A percentile compares a stretch with the other conserved stretches of the same genome.
Evolutionary conservation across 495 filamentous ascomycete genomes (phyloP).

Genomic region (Choiromyces venosus): DNA sequence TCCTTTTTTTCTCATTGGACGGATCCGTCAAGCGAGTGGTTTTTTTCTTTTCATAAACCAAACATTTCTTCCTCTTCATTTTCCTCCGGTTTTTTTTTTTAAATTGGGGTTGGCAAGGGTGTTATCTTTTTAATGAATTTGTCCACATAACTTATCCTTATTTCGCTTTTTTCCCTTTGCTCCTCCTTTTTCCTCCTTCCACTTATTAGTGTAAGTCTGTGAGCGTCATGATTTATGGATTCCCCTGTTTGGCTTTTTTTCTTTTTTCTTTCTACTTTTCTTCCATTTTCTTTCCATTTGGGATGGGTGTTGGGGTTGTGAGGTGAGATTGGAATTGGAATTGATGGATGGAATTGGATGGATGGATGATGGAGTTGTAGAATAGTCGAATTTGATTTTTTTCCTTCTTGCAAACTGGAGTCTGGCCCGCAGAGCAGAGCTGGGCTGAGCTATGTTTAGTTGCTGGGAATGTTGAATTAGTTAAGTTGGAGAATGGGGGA

Average conservation of each 20-base stretch:
- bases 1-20: conserved; percentile 20
- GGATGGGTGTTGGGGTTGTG: background rate
- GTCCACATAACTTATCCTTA: conserved; percentile 13
- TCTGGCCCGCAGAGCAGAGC: background rate
- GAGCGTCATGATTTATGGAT: conserved; percentile 12
- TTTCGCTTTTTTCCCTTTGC: conserved; percentile 11
- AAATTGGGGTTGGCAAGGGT: conserved; percentile 9
- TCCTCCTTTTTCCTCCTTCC: background rate
- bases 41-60: conserved; percentile 10
- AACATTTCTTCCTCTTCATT: conserved; percentile 3
- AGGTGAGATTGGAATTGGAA: background rate
- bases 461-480: background rate
- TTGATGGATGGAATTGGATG: background rate
- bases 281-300: background rate
- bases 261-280: conserved; percentile 15
- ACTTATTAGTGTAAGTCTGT: background rate
- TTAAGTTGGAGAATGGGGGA: background rate
- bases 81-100: conserved; percentile 2
- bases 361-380: background rate
- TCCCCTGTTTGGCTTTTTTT: conserved; percentile 11
- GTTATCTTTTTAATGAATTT: conserved; percentile 23
- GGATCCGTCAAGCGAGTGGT: conserved; percentile 5
- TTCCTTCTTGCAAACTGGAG: background rate
- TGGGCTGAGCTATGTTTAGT: background rate
- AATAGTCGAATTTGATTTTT: background rate